These are phyloP conservation scores for Kewa caespitosa DNA, from an alignment of 179 eudicot species.

Conservation along the genomic window DNA sequence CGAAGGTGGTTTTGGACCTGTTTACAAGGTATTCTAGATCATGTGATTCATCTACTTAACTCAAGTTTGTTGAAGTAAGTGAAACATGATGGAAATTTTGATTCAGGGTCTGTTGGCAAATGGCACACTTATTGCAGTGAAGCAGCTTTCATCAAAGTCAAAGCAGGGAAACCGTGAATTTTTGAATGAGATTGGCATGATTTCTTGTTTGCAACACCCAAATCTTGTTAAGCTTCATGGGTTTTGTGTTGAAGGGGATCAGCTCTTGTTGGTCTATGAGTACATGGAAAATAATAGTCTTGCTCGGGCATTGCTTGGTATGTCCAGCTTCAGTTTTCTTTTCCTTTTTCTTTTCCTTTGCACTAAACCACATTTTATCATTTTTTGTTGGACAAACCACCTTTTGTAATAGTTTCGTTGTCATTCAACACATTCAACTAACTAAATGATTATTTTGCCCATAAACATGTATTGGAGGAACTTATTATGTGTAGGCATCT, in stretches of 20 bases:
- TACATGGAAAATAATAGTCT: conserved; percentile 80
- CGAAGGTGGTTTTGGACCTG: conserved; percentile 85
- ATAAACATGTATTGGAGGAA: too few species aligned
- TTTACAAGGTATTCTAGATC: conserved; percentile 54
- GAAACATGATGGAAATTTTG: conserved; percentile 12
- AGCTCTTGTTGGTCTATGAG: conserved; percentile 61
- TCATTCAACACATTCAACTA: too few species aligned
- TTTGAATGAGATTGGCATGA: conserved; percentile 78
- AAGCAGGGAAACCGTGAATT: conserved; percentile 82
- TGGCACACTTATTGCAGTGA: conserved; percentile 69
- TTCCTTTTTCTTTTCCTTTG: too few species aligned
- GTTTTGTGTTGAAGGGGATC: conserved; percentile 69
- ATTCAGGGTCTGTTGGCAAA: conserved; percentile 56
- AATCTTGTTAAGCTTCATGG: conserved; percentile 85
- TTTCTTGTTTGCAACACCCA: conserved; percentile 73
- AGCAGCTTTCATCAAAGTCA: conserved; percentile 71
- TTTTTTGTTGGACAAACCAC: too few species aligned
- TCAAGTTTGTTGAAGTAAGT: conserved; percentile 2
- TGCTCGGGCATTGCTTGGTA: conserved; percentile 59
- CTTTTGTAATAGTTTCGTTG: too few species aligned
- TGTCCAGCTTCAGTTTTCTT: conserved; percentile 3
- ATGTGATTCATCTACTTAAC: neutral
- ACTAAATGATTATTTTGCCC: too few species aligned
- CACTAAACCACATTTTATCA: too few species aligned
- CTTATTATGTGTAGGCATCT: too few species aligned